Percentiles rank a stretch among this genome's conserved stretches.
Conservation (phyloP, 345 rosid species). For the Rhodomyrtus tomentosa region DNA sequence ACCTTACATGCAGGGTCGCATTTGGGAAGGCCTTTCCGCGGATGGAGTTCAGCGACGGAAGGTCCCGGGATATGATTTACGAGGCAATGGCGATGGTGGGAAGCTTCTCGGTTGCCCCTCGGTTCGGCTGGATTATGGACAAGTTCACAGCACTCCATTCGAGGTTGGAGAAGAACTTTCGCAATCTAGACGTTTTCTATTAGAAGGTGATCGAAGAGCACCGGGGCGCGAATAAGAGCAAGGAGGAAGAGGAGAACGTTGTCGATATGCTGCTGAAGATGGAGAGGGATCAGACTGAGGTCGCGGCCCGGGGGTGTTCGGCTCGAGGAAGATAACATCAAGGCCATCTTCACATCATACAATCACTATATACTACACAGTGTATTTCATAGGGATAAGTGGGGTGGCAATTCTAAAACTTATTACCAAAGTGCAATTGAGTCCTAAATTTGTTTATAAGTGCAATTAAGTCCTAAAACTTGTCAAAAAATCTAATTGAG, state of each 20-base stretch:
- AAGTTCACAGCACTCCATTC: background rate
- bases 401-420: no score
- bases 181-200: slow-evolving; percentile 1
- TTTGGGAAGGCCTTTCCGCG: background rate
- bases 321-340: background rate
- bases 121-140: no score
- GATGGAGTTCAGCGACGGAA: no score
- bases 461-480: no score
- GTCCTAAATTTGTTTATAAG: no score
- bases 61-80: background rate
- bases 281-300: background rate
- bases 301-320: background rate
- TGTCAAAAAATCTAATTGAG: no score
- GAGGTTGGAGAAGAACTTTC: slow-evolving; percentile 1
- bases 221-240: background rate
- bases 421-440: no score
- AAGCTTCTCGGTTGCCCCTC: background rate
- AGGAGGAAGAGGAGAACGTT: slow-evolving; percentile 4
- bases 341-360: background rate
- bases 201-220: slow-evolving; percentile 2
- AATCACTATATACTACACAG: background rate
- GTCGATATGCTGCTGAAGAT: slow-evolving; percentile 8
- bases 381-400: background rate
- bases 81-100: slow-evolving; percentile 2
- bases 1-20: background rate